Evolutionary conservation across 108 stramenopile species (phyloP).

Genomic region (Ochromonas danica): DNA sequence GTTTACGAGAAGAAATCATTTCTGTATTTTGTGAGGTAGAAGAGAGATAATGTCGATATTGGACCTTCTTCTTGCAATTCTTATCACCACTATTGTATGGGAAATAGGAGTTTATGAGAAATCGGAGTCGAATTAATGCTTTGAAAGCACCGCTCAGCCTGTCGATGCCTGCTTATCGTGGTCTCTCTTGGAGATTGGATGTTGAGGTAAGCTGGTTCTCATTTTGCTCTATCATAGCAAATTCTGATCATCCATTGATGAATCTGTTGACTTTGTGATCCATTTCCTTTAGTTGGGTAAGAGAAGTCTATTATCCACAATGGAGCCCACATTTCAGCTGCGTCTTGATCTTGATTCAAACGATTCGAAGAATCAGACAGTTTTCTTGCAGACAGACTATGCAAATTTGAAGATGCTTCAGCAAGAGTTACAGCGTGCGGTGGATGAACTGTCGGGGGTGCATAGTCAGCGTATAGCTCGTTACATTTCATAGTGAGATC

Average conservation of each 20-base stretch:
- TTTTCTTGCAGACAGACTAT: conserved; percentile 9
- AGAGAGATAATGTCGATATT: neutral
- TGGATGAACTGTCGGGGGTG: neutral
- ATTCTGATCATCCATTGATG: neutral
- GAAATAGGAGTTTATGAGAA: neutral
- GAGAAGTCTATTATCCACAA: neutral
- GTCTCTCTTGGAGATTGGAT: conserved; percentile 30
- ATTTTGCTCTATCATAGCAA: neutral
- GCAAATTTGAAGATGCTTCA: conserved; percentile 33
- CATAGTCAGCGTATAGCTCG: conserved; percentile 23
- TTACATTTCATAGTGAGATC: conserved; percentile 27
- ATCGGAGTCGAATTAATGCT: neutral
- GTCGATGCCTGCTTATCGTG: neutral
- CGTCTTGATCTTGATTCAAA: neutral
- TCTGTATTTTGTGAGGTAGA: neutral
- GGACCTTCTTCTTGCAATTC: neutral
- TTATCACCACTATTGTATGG: neutral
- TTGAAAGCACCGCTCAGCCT: neutral
- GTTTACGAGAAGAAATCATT: neutral
- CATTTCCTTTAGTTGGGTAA: neutral
- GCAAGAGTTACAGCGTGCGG: conserved; percentile 11
- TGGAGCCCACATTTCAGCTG: neutral
- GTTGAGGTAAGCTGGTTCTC: conserved; percentile 18
- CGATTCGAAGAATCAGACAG: neutral
- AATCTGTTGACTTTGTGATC: neutral